Evolutionary conservation across 345 rosid genomes (phyloP).

Genomic region (Populus nigra): DNA sequence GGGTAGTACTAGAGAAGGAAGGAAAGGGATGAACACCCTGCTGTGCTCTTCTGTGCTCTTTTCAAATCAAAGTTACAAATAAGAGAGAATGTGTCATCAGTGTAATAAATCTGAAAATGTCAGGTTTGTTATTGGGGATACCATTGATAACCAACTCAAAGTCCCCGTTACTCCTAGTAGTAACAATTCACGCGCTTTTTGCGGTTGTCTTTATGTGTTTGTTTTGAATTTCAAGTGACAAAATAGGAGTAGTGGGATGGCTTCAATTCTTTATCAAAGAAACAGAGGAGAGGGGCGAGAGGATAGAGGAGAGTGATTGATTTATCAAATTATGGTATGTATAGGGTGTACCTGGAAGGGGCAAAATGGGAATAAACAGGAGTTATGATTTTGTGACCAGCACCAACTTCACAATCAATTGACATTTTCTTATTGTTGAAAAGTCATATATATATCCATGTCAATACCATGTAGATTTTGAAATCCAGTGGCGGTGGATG

Average conservation of each 20-base stretch:
- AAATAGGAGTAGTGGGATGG: no score
- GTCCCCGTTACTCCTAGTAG: not conserved
- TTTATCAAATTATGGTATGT: not conserved
- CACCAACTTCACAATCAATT: not conserved
- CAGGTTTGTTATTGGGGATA: constrained; percentile 12
- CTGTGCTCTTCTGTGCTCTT: not conserved
- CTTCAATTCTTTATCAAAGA: not conserved
- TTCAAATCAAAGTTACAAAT: not conserved
- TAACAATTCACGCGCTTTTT: not conserved
- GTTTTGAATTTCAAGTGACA: not conserved
- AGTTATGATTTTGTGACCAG: not conserved
- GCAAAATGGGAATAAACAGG: not conserved
- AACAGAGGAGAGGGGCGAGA: not conserved
- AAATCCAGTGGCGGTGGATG: not conserved
- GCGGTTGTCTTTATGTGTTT: constrained; percentile 1
- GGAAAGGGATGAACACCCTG: no score
- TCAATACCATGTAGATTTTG: not conserved
- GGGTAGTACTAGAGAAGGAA: no score
- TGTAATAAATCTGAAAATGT: constrained; percentile 13
- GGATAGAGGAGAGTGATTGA: not conserved
- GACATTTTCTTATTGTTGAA: not conserved
- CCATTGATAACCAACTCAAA: not conserved
- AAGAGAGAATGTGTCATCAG: not conserved
- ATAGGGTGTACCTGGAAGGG: not conserved
- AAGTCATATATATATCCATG: not conserved